Evolutionary conservation across 176 grass and related monocot genomes (phyloP).

Genomic region (Tillandsia fasciculata): DNA sequence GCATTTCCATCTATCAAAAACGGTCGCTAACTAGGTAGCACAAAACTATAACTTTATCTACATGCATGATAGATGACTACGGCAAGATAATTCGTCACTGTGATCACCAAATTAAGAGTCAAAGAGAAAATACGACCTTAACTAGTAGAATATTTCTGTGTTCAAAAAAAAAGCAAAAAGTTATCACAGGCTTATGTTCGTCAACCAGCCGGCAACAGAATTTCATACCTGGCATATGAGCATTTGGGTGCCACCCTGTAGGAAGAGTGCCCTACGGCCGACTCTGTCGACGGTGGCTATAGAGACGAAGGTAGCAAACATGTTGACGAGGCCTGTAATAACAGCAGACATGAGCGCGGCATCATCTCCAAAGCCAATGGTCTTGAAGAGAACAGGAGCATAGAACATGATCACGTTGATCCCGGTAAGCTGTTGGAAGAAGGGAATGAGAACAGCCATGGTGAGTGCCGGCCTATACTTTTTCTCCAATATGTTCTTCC

Average conservation of each 20-base stretch:
- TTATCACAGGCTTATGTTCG: neutral
- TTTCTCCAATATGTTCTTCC: slow-evolving; percentile 7
- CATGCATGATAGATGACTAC: too few relatives aligned
- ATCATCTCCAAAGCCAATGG: slow-evolving; percentile 12
- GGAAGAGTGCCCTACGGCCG: slow-evolving; percentile 8
- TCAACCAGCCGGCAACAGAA: neutral
- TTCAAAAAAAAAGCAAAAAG: neutral
- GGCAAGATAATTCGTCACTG: too few relatives aligned
- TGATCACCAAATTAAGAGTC: too few relatives aligned
- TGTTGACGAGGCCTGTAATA: slow-evolving; percentile 18
- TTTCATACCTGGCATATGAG: slow-evolving; percentile 17
- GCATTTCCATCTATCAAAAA: too few relatives aligned
- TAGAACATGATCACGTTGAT: slow-evolving; percentile 25
- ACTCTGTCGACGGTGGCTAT: slow-evolving; percentile 13
- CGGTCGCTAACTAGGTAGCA: too few relatives aligned
- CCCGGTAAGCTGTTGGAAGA: slow-evolving; percentile 23
- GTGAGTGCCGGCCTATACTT: slow-evolving; percentile 18
- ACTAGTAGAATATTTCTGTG: neutral
- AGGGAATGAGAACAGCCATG: slow-evolving; percentile 17
- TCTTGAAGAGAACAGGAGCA: slow-evolving; percentile 21
- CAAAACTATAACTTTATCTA: too few relatives aligned
- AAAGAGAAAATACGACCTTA: too few relatives aligned
- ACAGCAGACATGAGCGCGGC: slow-evolving; percentile 18
- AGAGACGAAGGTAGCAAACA: slow-evolving; percentile 19
- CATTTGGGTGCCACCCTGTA: slow-evolving; percentile 21